Evolutionary conservation across 2,329 filamentous ascomycete genomes (phyloP).

Genomic region (Diaporthe sp.): DNA sequence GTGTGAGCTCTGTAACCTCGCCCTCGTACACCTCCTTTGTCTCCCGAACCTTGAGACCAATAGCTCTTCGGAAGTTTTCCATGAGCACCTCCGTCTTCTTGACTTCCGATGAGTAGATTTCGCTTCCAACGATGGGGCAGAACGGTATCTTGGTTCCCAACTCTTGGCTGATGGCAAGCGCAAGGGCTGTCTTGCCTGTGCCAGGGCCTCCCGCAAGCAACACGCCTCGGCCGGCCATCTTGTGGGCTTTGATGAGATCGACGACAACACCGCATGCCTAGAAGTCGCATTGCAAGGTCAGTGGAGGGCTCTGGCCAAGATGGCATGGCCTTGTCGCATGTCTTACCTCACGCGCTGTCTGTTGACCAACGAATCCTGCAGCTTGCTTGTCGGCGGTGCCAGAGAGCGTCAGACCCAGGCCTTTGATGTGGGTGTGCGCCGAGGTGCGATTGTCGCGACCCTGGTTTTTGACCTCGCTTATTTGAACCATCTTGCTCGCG

Average conservation of each 20-base stretch:
- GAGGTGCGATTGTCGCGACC: slow-evolving; percentile 96
- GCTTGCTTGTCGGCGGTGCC: slow-evolving; percentile 85
- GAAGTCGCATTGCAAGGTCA: slow-evolving; percentile 34
- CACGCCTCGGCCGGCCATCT: slow-evolving; percentile 96
- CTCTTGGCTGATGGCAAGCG: slow-evolving; percentile 95
- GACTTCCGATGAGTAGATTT: slow-evolving; percentile 97
- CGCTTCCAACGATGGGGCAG: slow-evolving; percentile 97
- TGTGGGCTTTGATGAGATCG: slow-evolving; percentile 94
- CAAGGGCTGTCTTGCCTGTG: slow-evolving; percentile 96
- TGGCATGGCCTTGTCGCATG: background rate
- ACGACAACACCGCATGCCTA: slow-evolving; percentile 96
- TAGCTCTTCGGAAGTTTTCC: slow-evolving; percentile 98
- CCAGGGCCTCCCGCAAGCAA: slow-evolving; percentile 94
- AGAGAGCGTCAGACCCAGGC: slow-evolving; percentile 87
- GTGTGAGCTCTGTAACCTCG: slow-evolving; percentile 96
- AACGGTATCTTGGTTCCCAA: slow-evolving; percentile 98
- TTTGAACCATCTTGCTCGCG: slow-evolving; percentile 79
- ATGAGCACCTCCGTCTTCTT: slow-evolving; percentile 99
- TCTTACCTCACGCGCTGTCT: slow-evolving; percentile 85
- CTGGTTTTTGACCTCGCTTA: slow-evolving; percentile 95
- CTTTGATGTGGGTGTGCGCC: slow-evolving; percentile 97
- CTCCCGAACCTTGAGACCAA: slow-evolving; percentile 96
- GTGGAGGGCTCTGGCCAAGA: background rate
- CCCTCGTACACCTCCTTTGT: slow-evolving; percentile 99
- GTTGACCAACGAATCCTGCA: slow-evolving; percentile 91